phyloP scores from a whole-genome alignment of 2,329 filamentous ascomycete genomes.

The Cladosporium sp. region DNA sequence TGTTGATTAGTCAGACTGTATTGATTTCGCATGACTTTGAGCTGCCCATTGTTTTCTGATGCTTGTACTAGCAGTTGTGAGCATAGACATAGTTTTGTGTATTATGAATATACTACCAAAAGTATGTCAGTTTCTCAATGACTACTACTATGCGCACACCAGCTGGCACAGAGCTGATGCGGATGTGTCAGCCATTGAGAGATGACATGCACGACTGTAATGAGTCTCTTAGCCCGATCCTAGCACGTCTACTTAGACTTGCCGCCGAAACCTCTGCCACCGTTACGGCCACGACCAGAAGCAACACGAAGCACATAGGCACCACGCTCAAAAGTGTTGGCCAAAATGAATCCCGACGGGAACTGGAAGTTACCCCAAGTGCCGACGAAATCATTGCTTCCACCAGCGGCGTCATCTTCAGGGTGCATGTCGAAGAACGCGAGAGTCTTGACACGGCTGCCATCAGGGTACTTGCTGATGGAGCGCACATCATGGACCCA shows the following conservation, averaged over 20 bases:
- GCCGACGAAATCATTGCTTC: constrained; percentile 37
- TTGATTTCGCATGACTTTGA: too few species aligned
- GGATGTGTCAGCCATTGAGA: too few species aligned
- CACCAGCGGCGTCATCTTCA: constrained; percentile 32
- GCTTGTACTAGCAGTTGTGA: too few species aligned
- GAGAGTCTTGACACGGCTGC: constrained; percentile 30
- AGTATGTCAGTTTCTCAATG: too few species aligned
- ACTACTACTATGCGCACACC: too few species aligned
- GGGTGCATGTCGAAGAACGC: constrained; percentile 34
- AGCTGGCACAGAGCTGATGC: too few species aligned
- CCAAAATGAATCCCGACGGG: constrained; percentile 39
- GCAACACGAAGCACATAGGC: constrained; percentile 29
- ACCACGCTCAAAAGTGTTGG: constrained; percentile 48
- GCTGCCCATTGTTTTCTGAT: too few species aligned
- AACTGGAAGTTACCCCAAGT: constrained; percentile 42
- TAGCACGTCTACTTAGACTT: constrained; percentile 14
- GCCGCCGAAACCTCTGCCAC: constrained; percentile 19
- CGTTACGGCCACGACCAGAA: constrained; percentile 17
- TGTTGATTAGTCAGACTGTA: too few species aligned
- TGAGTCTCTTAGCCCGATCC: too few species aligned
- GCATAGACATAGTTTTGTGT: too few species aligned
- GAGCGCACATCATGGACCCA: constrained; percentile 31
- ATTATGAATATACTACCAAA: too few species aligned
- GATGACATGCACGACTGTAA: too few species aligned
- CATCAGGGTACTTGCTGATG: constrained; percentile 29